Base-by-base conservation (phyloP, 2,329 filamentous ascomycete species). In the Fusarium albosuccineum region DNA sequence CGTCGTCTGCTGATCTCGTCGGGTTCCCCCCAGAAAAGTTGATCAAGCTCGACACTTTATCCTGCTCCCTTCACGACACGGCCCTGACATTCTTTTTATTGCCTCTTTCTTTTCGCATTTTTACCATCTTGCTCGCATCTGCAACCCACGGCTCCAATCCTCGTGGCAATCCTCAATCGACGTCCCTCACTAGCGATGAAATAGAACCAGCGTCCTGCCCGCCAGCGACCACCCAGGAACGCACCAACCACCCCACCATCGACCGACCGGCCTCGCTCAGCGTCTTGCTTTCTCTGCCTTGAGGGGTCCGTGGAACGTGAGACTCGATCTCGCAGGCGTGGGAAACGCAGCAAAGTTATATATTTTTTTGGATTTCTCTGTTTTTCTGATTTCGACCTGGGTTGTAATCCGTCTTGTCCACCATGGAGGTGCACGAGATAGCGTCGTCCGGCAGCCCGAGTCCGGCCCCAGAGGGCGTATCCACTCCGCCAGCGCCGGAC, bases 401-500 rank as follows among this genome's bases (percentile, higher is more conserved):
- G 41, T 33, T 50, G 54, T 34, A 29, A 41, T 26, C 44, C 17
- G 42, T 36, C 45, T 33, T 45, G 17, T 29, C 46, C 58, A 52
- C 50, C 62, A 74, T 74, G 72, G 70, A 74, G 5, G 60, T 72
- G 22, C 70, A 69, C 60, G 70, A 74, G 33, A 62, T 67, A 40
- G 60, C 62, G 13, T 66, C 62, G 54, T 64, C 65, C 61, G 72
- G 70, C 44, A 62, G 64, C 55, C 51, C 66, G 52, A 79, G 78
- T 4, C 69, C 71, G 57, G 68, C 65, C 53, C 62, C 60, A 64
- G 66, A 68, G 14, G 60, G 62, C 55, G 61, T 70, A 64, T 70
- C 71, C 70, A 73, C 69, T 58, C 69, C 70, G 48, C 66, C 68
- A 66, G 65, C 52, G 42, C 68, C 73, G 67, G 75, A 76, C 33